phyloP scores from a whole-genome alignment of 192 early-diverging fungal species.

The Coemansia sp. region DNA sequence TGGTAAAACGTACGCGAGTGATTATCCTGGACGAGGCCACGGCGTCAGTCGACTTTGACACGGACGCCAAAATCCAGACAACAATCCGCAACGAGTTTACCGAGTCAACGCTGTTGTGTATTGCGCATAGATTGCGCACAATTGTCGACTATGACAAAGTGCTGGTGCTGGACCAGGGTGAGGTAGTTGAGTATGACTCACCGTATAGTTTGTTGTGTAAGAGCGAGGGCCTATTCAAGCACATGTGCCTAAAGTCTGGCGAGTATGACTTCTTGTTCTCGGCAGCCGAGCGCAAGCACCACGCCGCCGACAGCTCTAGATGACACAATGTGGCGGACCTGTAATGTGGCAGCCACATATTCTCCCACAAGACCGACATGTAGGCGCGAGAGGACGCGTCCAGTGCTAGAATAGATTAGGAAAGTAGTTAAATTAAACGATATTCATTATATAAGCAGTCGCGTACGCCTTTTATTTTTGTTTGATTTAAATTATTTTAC shows the following conservation, averaged over 20 bases:
- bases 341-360: neutral
- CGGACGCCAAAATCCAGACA: conserved; percentile 73
- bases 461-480: conserved; percentile 4
- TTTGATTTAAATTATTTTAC: conserved; percentile 2
- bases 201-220: conserved; percentile 63
- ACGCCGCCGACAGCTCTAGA: neutral
- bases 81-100: conserved; percentile 74
- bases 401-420: neutral
- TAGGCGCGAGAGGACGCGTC: neutral
- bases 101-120: conserved; percentile 80
- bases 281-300: conserved; percentile 63
- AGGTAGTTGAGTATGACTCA: conserved; percentile 71
- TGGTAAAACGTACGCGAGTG: conserved; percentile 72
- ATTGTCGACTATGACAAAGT: conserved; percentile 76
- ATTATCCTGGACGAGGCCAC: conserved; percentile 87
- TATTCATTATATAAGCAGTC: neutral
- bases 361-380: conserved; percentile 6
- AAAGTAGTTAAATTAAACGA: conserved; percentile 3
- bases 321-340: neutral
- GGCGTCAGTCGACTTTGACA: conserved; percentile 65
- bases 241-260: conserved; percentile 65
- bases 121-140: conserved; percentile 85
- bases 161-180: conserved; percentile 76
- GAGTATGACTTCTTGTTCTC: conserved; percentile 75
- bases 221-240: conserved; percentile 24